These are phyloP conservation scores for Colletotrichum tabaci DNA, from an alignment of 2,329 filamentous ascomycete genomes.

Conservation along the genomic window DNA sequence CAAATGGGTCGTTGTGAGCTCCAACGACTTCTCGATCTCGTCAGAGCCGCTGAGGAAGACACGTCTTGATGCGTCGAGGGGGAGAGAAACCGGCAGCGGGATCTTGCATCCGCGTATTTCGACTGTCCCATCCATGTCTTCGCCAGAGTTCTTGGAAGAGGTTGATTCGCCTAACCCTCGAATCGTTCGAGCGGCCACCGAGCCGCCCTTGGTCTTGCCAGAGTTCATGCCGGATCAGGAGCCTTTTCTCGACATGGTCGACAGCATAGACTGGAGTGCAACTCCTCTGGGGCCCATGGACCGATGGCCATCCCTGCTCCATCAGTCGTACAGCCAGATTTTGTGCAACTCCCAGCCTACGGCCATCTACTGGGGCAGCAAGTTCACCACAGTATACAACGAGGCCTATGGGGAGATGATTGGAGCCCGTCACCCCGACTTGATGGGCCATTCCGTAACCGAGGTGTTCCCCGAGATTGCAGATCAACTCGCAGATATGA, in stretches of 20 bases:
- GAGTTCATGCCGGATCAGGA: conserved; percentile 55
- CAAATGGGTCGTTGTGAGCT: conserved; percentile 57
- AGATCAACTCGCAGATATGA: conserved; percentile 62
- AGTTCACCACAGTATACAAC: conserved; percentile 77
- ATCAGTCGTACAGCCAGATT: conserved; percentile 60
- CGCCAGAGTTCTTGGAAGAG: conserved; percentile 24
- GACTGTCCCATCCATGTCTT: conserved; percentile 9
- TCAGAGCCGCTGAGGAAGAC: conserved; percentile 52
- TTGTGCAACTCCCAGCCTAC: conserved; percentile 64
- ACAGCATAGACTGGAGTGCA: conserved; percentile 62
- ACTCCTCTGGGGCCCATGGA: conserved; percentile 64
- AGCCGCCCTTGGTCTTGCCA: conserved; percentile 51
- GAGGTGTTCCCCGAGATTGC: conserved; percentile 66
- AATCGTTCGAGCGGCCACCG: conserved; percentile 51
- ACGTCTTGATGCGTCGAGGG: conserved; percentile 46
- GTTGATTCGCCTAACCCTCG: conserved; percentile 40
- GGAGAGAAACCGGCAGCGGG: conserved; percentile 34
- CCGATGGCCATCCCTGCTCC: conserved; percentile 62
- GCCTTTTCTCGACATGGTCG: conserved; percentile 57
- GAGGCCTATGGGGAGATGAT: conserved; percentile 75
- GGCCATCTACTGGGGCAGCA: conserved; percentile 75
- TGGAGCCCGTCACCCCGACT: conserved; percentile 73
- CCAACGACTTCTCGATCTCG: conserved; percentile 53
- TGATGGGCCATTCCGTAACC: conserved; percentile 73
- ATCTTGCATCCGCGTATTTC: conserved; percentile 22